Evolutionary conservation across 441 rosid species (phyloP).

Genomic region (Adansonia grandidieri): DNA sequence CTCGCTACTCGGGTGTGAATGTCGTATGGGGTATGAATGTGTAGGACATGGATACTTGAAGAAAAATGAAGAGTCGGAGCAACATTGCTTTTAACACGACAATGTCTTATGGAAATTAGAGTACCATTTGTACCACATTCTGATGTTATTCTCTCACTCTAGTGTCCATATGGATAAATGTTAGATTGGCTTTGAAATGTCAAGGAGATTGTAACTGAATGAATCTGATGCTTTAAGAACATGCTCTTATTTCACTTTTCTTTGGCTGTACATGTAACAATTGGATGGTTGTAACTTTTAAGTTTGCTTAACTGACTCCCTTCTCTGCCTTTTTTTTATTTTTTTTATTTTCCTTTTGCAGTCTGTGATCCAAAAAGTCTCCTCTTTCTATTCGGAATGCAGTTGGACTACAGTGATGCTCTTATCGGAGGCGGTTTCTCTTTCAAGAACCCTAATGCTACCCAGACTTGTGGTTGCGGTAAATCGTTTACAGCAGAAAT

Average conservation of each 20-base stretch:
- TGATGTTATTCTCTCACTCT: not conserved
- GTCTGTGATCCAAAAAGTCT: constrained; percentile 99
- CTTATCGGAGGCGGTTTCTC: constrained; percentile 97
- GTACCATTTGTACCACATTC: not conserved
- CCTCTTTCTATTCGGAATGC: constrained; percentile 91
- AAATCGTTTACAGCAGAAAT: constrained; percentile 54
- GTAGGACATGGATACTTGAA: no score
- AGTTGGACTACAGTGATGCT: constrained; percentile 90
- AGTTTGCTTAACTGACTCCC: not conserved
- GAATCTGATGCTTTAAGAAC: not conserved
- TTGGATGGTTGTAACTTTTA: not conserved
- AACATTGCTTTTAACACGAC: not conserved
- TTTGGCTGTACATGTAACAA: not conserved
- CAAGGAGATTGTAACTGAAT: not conserved
- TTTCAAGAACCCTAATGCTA: constrained; percentile 95
- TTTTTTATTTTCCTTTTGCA: constrained; percentile 38
- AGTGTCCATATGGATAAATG: not conserved
- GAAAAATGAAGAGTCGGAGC: no score
- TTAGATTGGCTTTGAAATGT: not conserved
- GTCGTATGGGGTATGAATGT: no score
- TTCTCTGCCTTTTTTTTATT: not conserved
- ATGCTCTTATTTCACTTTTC: not conserved
- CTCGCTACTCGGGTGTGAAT: no score
- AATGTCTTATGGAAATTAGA: not conserved
- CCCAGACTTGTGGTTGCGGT: constrained; percentile 28